These are phyloP conservation scores for Keithomyces neogunnii DNA, from an alignment of 2,329 filamentous ascomycete genomes.

Conservation along the genomic window DNA sequence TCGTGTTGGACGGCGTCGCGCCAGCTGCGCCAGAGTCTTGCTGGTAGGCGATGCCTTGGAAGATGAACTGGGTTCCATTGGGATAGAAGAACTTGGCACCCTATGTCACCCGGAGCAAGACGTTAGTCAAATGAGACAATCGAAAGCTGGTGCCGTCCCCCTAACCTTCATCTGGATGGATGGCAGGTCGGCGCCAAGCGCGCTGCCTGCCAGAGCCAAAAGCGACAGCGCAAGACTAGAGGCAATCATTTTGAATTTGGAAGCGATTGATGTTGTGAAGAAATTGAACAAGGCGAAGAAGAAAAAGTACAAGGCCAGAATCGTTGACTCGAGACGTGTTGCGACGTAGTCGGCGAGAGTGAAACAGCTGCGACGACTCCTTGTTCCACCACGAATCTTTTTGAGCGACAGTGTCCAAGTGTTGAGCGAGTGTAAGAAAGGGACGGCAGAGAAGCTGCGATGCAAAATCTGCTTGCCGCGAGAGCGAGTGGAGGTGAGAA, in stretches of 20 bases:
- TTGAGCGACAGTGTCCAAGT: not conserved
- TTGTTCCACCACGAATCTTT: not conserved
- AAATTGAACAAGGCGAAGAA: not conserved
- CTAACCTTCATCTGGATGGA: slow-evolving; percentile 62
- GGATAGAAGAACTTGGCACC: slow-evolving; percentile 86
- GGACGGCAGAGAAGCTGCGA: not conserved
- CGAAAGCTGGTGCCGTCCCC: not conserved
- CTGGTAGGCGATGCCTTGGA: slow-evolving; percentile 94
- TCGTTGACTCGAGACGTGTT: not conserved
- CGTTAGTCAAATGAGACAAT: not conserved
- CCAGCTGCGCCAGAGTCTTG: slow-evolving; percentile 59
- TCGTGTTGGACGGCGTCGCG: slow-evolving; percentile 32
- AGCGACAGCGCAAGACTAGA: slow-evolving; percentile 23
- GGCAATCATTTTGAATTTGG: slow-evolving; percentile 21
- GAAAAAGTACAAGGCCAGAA: not conserved
- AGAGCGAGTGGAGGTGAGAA: not conserved
- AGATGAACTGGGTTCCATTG: slow-evolving; percentile 61
- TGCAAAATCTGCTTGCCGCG: not conserved
- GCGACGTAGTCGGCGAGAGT: not conserved
- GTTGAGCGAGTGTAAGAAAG: not conserved
- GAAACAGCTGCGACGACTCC: not conserved
- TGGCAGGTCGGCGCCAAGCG: slow-evolving; percentile 37
- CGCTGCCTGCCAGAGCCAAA: slow-evolving; percentile 32
- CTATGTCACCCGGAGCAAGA: slow-evolving; percentile 25
- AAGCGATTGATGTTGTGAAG: not conserved